Evolutionary conservation across 73 alveolate species (phyloP).

Genomic region (Effrenium voratum): DNA sequence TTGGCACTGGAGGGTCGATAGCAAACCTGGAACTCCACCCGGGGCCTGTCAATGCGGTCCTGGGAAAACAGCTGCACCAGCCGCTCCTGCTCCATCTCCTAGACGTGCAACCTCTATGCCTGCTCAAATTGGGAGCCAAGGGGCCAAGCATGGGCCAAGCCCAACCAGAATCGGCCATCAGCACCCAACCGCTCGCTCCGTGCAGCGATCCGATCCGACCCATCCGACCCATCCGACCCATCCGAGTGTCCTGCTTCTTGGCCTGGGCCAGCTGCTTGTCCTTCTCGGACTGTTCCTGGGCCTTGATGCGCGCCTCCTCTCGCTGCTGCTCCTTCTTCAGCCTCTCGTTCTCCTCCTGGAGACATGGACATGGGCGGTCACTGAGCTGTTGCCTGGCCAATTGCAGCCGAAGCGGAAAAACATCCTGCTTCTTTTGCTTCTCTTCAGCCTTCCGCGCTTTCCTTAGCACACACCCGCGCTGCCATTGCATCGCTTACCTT

Average conservation of each 20-base stretch:
- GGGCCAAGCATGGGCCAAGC: not conserved
- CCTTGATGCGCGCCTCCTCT: constrained; percentile 22
- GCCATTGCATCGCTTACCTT: no score
- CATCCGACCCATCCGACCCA: no score
- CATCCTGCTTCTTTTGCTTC: constrained; percentile 69
- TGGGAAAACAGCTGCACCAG: constrained; percentile 48
- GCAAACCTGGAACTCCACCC: no score
- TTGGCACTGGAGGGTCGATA: no score
- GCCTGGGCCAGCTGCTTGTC: constrained; percentile 51
- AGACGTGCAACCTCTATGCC: not conserved
- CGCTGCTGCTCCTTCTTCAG: constrained; percentile 32
- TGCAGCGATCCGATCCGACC: no score
- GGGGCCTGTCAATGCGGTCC: constrained; percentile 55
- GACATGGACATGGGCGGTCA: not conserved
- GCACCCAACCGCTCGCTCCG: no score
- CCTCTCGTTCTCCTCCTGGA: constrained; percentile 67
- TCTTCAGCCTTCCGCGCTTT: constrained; percentile 72
- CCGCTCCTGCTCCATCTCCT: constrained; percentile 86
- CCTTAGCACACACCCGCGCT: not conserved
- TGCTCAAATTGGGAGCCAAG: not conserved
- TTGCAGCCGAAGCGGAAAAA: not conserved
- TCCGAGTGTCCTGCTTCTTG: constrained; percentile 16
- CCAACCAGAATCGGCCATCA: not conserved
- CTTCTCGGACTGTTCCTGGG: constrained; percentile 57
- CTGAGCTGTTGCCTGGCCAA: not conserved